Evolutionary conservation across 2,329 filamentous ascomycete species (phyloP).

Genomic region (Penicillium sp.): DNA sequence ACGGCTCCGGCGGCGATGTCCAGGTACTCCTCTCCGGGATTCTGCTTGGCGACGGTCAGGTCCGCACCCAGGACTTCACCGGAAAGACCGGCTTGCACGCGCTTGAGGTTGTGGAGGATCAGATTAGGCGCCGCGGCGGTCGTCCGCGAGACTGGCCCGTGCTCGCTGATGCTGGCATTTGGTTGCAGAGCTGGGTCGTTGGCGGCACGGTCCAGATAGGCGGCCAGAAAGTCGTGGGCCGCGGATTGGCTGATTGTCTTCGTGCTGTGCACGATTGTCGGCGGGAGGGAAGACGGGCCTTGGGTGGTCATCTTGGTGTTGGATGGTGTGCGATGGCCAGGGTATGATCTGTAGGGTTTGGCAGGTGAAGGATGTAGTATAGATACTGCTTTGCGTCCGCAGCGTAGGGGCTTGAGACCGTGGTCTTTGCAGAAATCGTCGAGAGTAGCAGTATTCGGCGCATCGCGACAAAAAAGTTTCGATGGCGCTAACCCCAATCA

Average conservation of each 20-base stretch:
- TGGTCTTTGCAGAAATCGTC: conserved; percentile 1
- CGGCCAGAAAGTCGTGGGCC: conserved; percentile 43
- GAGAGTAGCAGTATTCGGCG: conserved; percentile 2
- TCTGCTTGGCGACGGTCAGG: conserved; percentile 37
- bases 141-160: conserved; percentile 43
- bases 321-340: conserved; percentile 1
- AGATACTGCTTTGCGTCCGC: not conserved
- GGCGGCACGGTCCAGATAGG: conserved; percentile 43
- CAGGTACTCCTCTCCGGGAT: conserved; percentile 38
- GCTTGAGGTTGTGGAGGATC: conserved; percentile 46
- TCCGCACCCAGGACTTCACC: conserved; percentile 45
- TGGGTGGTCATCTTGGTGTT: conserved; percentile 35
- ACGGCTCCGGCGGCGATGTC: conserved; percentile 35
- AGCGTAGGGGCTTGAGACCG: not conserved
- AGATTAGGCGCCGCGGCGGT: conserved; percentile 43
- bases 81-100: conserved; percentile 44
- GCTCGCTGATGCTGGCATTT: conserved; percentile 44
- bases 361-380: not conserved
- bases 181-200: conserved; percentile 45
- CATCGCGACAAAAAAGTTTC: conserved; percentile 24
- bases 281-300: conserved; percentile 38
- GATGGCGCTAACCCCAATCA: conserved; percentile 23
- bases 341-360: not conserved
- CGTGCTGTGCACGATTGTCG: conserved; percentile 37
- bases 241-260: conserved; percentile 37